Percentiles rank a stretch among this genome's conserved stretches.
Evolutionary conservation across 1,284 basidiomycete genomes (phyloP).

Genomic region (Coniferiporia sulphurascens): DNA sequence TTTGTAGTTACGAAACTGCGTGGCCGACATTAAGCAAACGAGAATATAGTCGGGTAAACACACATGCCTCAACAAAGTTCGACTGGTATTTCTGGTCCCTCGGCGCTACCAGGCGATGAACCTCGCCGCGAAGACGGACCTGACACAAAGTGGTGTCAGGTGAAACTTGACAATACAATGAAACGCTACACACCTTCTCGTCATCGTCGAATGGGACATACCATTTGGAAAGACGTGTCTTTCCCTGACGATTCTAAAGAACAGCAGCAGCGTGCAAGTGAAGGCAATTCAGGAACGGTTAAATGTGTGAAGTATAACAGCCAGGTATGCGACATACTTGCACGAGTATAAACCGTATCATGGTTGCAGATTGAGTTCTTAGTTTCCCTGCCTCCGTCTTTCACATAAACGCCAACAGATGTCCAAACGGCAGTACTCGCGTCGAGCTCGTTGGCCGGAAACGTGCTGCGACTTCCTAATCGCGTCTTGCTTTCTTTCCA

Average conservation of each 20-base stretch:
- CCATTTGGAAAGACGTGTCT: constrained; percentile 96
- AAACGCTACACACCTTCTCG: constrained; percentile 62
- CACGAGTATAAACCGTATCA: constrained; percentile 94
- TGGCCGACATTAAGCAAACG: neutral
- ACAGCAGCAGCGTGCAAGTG: neutral
- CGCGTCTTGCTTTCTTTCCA: constrained; percentile 2
- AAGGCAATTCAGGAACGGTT: neutral
- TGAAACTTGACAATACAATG: constrained; percentile 8
- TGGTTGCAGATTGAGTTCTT: constrained; percentile 28
- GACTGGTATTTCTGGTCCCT: constrained; percentile 98
- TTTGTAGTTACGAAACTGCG: constrained; percentile 92
- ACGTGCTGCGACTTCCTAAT: neutral
- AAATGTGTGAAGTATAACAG: neutral
- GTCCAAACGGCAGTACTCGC: neutral
- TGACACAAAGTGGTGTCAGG: constrained; percentile 29
- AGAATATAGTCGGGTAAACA: neutral
- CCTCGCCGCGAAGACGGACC: constrained; percentile 91
- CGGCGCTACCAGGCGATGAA: constrained; percentile 93
- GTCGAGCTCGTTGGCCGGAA: neutral
- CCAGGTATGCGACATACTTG: constrained; percentile 47
- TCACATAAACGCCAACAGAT: neutral
- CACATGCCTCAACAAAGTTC: constrained; percentile 93
- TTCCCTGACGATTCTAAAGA: constrained; percentile 89
- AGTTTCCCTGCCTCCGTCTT: neutral
- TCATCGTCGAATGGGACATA: constrained; percentile 95